A percentile compares a stretch with the other conserved stretches of the same genome.
phyloP scores from a whole-genome alignment of 2,329 filamentous ascomycete genomes.

The Aspergillus luchuensis region DNA sequence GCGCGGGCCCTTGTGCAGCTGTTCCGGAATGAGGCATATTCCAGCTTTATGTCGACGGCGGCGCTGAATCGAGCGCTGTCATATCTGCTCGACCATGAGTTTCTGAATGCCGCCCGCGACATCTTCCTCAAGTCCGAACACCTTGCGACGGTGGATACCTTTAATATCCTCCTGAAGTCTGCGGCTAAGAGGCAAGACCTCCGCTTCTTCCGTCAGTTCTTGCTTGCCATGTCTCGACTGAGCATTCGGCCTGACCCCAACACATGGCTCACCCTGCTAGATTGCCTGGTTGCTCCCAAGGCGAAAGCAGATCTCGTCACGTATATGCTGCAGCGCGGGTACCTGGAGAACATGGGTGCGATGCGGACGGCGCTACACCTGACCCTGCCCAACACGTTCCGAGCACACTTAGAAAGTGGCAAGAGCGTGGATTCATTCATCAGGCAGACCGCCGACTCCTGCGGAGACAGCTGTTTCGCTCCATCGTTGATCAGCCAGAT shows the following conservation, averaged over 20 bases:
- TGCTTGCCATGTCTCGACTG: constrained; percentile 42
- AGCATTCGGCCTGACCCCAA: constrained; percentile 42
- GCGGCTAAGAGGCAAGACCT: constrained; percentile 43
- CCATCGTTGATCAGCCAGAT: constrained; percentile 40
- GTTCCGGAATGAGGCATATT: constrained; percentile 36
- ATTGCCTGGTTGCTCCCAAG: constrained; percentile 29
- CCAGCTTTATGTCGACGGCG: constrained; percentile 39
- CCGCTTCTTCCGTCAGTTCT: constrained; percentile 40
- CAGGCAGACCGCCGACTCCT: constrained; percentile 37
- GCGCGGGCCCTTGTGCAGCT: constrained; percentile 30
- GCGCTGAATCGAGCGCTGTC: constrained; percentile 45
- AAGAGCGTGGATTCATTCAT: constrained; percentile 41
- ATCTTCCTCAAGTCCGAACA: constrained; percentile 41
- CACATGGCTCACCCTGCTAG: constrained; percentile 48
- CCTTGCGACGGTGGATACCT: constrained; percentile 43
- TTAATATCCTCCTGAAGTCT: constrained; percentile 47
- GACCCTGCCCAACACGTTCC: constrained; percentile 38
- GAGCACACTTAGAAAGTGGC: constrained; percentile 36
- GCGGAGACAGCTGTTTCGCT: constrained; percentile 42
- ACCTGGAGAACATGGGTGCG: constrained; percentile 28
- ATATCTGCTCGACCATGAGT: constrained; percentile 40
- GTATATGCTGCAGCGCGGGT: constrained; percentile 36
- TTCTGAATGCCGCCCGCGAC: constrained; percentile 32
- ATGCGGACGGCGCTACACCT: constrained; percentile 31
- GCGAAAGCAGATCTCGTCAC: constrained; percentile 34